Evolutionary conservation across 768 basidiomycete species (phyloP).

Genomic region (Dendrothele bispora): DNA sequence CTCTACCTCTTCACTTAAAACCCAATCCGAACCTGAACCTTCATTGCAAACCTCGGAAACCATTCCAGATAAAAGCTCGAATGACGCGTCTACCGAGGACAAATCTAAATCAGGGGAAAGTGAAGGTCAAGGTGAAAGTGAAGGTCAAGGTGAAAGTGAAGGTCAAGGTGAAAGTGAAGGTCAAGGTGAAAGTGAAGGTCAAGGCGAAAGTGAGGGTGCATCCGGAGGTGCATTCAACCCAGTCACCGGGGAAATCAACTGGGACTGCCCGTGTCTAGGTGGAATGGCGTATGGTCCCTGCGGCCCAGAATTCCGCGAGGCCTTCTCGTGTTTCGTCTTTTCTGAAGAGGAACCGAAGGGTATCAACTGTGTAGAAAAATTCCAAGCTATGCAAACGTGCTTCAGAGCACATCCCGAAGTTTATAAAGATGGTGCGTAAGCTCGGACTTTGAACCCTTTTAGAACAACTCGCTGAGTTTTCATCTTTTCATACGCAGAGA

Average conservation of each 20-base stretch:
- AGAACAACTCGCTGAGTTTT: too few species aligned
- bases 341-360: constrained; percentile 97
- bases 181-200: constrained; percentile 16
- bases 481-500: constrained; percentile 47
- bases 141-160: constrained; percentile 20
- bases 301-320: constrained; percentile 88
- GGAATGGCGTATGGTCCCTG: constrained; percentile 99
- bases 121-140: constrained; percentile 19
- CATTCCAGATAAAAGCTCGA: constrained; percentile 16
- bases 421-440: constrained; percentile 84
- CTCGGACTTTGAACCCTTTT: background rate
- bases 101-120: constrained; percentile 7
- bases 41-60: background rate
- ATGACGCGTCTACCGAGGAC: constrained; percentile 14
- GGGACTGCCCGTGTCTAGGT: constrained; percentile 98
- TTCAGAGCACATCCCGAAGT: constrained; percentile 94
- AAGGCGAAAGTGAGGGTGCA: constrained; percentile 17
- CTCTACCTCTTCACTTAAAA: background rate
- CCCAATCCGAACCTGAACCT: background rate
- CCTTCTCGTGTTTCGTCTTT: constrained; percentile 95
- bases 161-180: constrained; percentile 27
- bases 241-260: constrained; percentile 98
- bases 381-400: constrained; percentile 97
- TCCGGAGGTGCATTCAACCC: constrained; percentile 80
- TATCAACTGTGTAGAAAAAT: constrained; percentile 96